These are phyloP conservation scores for Nothophoma quercina DNA, from an alignment of 2,329 filamentous ascomycete species.

Conservation along the genomic window DNA sequence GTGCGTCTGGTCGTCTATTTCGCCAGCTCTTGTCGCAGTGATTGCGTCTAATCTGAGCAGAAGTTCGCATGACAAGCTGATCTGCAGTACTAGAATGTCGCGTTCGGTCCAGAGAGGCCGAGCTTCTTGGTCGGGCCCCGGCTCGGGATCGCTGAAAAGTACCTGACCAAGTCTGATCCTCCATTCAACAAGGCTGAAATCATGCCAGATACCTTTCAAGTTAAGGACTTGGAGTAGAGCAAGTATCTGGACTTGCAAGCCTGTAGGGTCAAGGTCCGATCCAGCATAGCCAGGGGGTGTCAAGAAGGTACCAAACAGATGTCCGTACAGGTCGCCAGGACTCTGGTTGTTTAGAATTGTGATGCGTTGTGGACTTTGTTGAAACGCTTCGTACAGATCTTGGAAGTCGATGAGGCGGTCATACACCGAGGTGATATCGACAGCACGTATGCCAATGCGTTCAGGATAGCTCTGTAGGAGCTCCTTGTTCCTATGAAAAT, in stretches of 20 bases:
- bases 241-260: conserved; percentile 74
- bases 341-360: conserved; percentile 59
- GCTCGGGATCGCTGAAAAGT: conserved; percentile 64
- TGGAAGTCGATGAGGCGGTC: conserved; percentile 50
- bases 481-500: conserved; percentile 55
- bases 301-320: conserved; percentile 54
- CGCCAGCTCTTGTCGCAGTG: conserved; percentile 34
- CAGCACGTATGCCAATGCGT: conserved; percentile 47
- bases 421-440: conserved; percentile 43
- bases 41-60: conserved; percentile 62
- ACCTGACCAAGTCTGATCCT: conserved; percentile 76
- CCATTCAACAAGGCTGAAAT: conserved; percentile 79
- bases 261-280: conserved; percentile 62
- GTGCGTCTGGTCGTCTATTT: conserved; percentile 49
- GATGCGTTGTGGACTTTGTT: conserved; percentile 63
- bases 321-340: conserved; percentile 59
- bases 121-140: conserved; percentile 28
- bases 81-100: conserved; percentile 63
- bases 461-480: conserved; percentile 47
- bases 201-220: conserved; percentile 73
- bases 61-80: conserved; percentile 63
- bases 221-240: conserved; percentile 71
- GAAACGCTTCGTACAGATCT: conserved; percentile 63
- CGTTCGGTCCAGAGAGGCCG: conserved; percentile 51
- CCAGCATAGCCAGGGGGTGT: conserved; percentile 49